These are phyloP conservation scores for Asterionellopsis glacialis DNA, from an alignment of 108 stramenopile genomes.

Conservation along the genomic window DNA sequence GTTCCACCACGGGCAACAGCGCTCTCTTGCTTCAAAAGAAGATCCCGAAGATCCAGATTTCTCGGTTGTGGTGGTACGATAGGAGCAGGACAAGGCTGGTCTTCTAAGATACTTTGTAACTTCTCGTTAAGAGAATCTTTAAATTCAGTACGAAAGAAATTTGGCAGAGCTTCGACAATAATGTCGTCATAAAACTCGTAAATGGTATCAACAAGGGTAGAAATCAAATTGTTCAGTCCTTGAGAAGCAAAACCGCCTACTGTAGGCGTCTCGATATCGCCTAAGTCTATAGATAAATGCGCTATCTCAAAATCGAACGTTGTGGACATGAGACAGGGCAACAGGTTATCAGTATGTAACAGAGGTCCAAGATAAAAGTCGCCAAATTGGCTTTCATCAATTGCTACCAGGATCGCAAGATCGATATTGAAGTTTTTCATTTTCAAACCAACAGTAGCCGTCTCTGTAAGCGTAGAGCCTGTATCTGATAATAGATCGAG, in stretches of 20 bases:
- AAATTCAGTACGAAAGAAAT: neutral
- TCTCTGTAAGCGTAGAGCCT: conserved; percentile 1
- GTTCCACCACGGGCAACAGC: neutral
- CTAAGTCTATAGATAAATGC: neutral
- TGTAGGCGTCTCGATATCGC: neutral
- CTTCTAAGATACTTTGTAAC: neutral
- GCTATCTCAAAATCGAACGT: neutral
- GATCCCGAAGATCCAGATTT: conserved; percentile 3
- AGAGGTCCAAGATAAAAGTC: neutral
- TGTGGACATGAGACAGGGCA: neutral
- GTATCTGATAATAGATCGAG: neutral
- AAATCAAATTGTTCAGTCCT: neutral
- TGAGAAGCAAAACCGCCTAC: neutral
- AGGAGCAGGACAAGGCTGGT: neutral
- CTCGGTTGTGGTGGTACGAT: neutral
- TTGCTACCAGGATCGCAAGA: neutral
- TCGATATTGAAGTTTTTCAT: neutral
- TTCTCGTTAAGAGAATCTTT: neutral
- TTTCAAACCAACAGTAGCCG: neutral
- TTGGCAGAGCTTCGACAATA: neutral
- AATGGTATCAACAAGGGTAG: neutral
- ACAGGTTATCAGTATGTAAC: neutral
- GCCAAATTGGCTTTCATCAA: neutral
- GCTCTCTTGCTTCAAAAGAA: neutral
- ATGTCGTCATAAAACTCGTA: neutral